Evolutionary conservation across 1,284 basidiomycete species (phyloP), one percentile per base, ranked within the genome.

Genomic region (Pseudozyma hubeiensis): DNA sequence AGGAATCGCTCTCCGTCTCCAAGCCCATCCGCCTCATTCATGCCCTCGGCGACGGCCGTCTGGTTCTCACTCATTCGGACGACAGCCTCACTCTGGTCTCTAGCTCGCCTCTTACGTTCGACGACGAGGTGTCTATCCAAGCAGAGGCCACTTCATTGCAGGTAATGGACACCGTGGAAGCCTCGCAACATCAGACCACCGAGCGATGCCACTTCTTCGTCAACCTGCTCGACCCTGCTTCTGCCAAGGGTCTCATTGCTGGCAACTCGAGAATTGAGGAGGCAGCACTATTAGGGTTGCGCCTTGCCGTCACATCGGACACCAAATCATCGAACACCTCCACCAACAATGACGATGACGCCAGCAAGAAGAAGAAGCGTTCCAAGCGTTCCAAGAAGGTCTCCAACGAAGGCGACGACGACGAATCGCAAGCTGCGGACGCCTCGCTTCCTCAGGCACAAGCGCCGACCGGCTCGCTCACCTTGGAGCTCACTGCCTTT

Each of bases 331-430:
- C 46, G 39, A 52, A 16, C 52, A 16, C 43, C 4, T 37, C 58
- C 1, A 13, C 45, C 16, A 31, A 41, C 11, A 50, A 17, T 9
- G 44, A 55, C 8, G 56, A 60, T 19, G 51, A 54, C 29, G 30
- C 50, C 6, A 47, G 47, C 53, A 74, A 74, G 31, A 70, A 75
- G 60, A 70, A 64, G 45, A 68, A 65, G 37, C 56, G 66, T 7
- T 51, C 55, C 47, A 73, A 69, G 37, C 66, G 66, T 10, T 69
- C 66, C 55, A 63, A 55, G 24, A 63, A 66, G 44, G 50, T 17
- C n/a, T 41, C 14, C 31, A 62, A 51, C 52, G 29, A 47, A 3
- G 31, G 5, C 33, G 53, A 52, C 9, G 61, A 64, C 10, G 53
- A 60, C 30, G 35, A 62, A 13, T 17, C 31, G 7, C 33, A 55